phyloP scores from a whole-genome alignment of 1,139 yeast species.

The Hemisphaericaspora subhashii region DNA sequence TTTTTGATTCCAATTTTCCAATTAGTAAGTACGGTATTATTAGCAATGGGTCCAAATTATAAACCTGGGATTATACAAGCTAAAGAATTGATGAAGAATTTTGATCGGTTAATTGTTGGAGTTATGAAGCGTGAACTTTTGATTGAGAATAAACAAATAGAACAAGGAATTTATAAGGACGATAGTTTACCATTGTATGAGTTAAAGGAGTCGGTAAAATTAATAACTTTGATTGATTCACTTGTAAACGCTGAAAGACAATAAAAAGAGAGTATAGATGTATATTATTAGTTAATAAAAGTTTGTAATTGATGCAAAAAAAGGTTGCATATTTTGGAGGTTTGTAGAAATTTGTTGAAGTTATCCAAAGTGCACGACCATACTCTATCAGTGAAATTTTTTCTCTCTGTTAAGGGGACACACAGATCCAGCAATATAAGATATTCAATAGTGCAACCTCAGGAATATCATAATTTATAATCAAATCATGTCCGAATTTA shows the following conservation, averaged over 20 bases:
- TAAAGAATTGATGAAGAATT: constrained; percentile 50
- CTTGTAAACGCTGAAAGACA: constrained; percentile 32
- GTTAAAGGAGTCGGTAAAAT: constrained; percentile 51
- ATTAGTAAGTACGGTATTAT: constrained; percentile 61
- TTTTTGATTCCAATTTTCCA: constrained; percentile 78
- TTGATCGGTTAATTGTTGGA: constrained; percentile 60
- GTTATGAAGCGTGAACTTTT: constrained; percentile 69
- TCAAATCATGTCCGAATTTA: constrained; percentile 8
- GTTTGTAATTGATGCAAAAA: too few species aligned
- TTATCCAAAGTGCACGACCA: too few species aligned
- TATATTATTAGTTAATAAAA: background rate
- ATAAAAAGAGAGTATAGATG: background rate
- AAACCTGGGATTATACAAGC: constrained; percentile 60
- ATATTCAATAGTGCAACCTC: background rate
- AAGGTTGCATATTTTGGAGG: background rate
- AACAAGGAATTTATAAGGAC: constrained; percentile 18
- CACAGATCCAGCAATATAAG: too few species aligned
- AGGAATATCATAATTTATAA: background rate
- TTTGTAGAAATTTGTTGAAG: too few species aligned
- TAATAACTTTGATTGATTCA: constrained; percentile 58
- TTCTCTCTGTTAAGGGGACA: too few species aligned
- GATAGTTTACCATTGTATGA: constrained; percentile 28
- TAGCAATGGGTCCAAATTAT: constrained; percentile 81
- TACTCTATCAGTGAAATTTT: too few species aligned
- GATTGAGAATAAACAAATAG: constrained; percentile 27